These are phyloP conservation scores for Glycine latifolia DNA, from an alignment of 306 rosid species.

Conservation along the genomic window DNA sequence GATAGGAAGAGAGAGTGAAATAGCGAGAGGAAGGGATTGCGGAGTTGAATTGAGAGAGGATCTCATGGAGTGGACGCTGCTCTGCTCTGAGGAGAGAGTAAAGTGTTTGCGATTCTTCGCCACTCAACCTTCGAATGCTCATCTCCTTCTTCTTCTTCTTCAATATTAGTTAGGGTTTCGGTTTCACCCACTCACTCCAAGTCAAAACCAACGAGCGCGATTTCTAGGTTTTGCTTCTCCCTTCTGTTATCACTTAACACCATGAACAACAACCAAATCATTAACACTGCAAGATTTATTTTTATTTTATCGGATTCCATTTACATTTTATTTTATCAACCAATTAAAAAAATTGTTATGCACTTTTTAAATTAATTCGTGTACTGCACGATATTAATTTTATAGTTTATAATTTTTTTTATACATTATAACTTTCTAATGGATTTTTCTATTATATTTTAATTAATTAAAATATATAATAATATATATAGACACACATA, in stretches of 20 bases:
- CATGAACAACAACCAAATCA: slow-evolving; percentile 18
- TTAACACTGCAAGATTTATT: too few species aligned
- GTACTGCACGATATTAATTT: too few species aligned
- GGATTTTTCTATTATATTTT: too few species aligned
- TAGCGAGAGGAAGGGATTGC: slow-evolving; percentile 58
- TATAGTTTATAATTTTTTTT: too few species aligned
- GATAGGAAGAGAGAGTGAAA: slow-evolving; percentile 73
- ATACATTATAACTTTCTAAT: too few species aligned
- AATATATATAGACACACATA: too few species aligned
- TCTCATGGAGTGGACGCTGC: slow-evolving; percentile 70
- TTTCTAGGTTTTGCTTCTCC: slow-evolving; percentile 28
- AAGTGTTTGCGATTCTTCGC: slow-evolving; percentile 68
- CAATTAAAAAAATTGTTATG: too few species aligned
- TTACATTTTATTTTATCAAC: background rate
- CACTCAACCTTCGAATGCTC: slow-evolving; percentile 61
- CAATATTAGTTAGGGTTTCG: slow-evolving; percentile 39
- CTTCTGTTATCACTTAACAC: background rate
- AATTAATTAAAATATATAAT: too few species aligned
- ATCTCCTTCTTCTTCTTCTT: background rate
- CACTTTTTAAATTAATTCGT: too few species aligned
- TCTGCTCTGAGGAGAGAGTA: slow-evolving; percentile 63
- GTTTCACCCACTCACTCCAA: background rate
- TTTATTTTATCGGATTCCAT: too few species aligned
- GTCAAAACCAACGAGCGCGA: background rate
- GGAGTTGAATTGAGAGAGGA: slow-evolving; percentile 71